Evolutionary conservation across 2,329 filamentous ascomycete genomes (phyloP).

Genomic region (Hypomyces rosellus): DNA sequence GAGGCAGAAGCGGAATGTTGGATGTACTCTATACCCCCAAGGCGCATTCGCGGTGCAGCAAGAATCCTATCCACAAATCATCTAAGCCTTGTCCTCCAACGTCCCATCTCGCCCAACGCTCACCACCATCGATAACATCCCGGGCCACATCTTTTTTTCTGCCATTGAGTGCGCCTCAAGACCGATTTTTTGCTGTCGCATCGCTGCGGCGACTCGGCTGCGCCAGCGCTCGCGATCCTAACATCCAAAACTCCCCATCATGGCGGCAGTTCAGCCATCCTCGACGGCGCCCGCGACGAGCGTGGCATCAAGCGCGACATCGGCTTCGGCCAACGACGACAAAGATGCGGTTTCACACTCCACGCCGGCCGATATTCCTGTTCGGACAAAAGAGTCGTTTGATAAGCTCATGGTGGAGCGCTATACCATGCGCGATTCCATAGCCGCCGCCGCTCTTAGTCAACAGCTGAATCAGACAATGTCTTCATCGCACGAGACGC

Average conservation of each 20-base stretch:
- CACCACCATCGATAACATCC: constrained; percentile 12
- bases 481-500: constrained; percentile 55
- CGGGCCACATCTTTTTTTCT: background rate
- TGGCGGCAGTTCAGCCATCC: constrained; percentile 38
- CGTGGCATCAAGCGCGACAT: constrained; percentile 25
- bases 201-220: constrained; percentile 32
- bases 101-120: constrained; percentile 9
- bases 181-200: constrained; percentile 21
- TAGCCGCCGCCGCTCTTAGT: constrained; percentile 47
- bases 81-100: constrained; percentile 9
- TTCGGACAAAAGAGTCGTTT: constrained; percentile 52
- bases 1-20: too few relatives aligned
- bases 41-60: constrained; percentile 12
- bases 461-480: constrained; percentile 48
- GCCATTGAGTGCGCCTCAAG: constrained; percentile 1
- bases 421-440: constrained; percentile 47
- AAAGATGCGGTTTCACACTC: constrained; percentile 21
- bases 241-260: constrained; percentile 17
- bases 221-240: constrained; percentile 22
- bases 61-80: constrained; percentile 20
- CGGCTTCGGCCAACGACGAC: constrained; percentile 22
- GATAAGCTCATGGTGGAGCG: constrained; percentile 48
- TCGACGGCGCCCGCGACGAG: constrained; percentile 28
- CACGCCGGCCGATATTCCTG: constrained; percentile 25
- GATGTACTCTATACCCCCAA: too few relatives aligned